Base-by-base conservation (phyloP, 495 filamentous ascomycete genomes). In the Penicillium atrosanguineum region DNA sequence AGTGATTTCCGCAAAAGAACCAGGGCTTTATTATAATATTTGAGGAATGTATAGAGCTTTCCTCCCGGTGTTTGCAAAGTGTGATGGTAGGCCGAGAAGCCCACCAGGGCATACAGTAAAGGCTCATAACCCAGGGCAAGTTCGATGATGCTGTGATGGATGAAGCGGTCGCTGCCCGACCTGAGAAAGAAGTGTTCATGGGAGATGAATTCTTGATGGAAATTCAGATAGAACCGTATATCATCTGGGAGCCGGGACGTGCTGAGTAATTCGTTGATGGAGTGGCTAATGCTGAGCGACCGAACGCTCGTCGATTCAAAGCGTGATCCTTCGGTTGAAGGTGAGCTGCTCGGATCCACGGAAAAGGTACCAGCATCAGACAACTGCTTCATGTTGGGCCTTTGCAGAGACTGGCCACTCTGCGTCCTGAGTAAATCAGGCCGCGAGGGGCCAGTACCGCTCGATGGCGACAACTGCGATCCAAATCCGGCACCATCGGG, bases 21-120 rank as follows among this genome's bases (percentile, higher is more conserved):
- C 26, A 98, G 84, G 5, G 93, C 91, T 65, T 83, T 85, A 67
- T 95, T 90, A 72, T 97, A 97, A 66, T 91, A 95, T 53, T 85
- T 82, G 25, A 98, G 73, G 64, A 98, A 98, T 41, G 86, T 83
- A 50, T 86, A 81, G 16, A 96, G 83, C 52, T 82, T 84, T 12
- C 87, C 90, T 40, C 83, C 75, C 5, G 84, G 80, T 41, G 81
- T 80, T 36, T 75, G 77, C 53, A 97, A 65, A 18, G 87, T 87
- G 54, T 88, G 78, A 59, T 93, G 91, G 66, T 95, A 98, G 15
- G 92, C 90, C 0, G 93, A 76, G 65, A 96, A 97, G 23, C 87
- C 91, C n/a, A 89, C 89, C 15, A 97, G 77, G 0, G 91, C 94
- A 65, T 95, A 88, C 31, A 96, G 74, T 12, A 98, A 79, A 16